Conservation (phyloP, 225 moss, liverwort and hornwort genomes). For the Ulota crispa region DNA sequence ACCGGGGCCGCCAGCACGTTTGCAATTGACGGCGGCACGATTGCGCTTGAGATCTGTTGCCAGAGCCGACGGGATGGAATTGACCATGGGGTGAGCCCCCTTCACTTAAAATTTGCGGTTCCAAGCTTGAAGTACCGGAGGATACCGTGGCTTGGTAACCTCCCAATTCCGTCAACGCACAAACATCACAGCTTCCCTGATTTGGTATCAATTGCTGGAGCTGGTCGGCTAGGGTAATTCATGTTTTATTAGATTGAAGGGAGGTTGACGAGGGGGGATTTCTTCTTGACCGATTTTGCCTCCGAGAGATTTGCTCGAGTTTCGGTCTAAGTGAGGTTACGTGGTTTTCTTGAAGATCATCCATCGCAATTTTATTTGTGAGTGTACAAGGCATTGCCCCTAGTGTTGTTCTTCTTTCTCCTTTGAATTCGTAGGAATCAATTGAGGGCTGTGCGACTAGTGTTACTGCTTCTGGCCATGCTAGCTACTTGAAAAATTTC, state of each 20-base stretch:
- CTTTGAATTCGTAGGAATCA: neutral
- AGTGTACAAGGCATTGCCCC: neutral
- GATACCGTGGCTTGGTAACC: neutral
- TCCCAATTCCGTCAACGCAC: neutral
- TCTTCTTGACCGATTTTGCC: neutral
- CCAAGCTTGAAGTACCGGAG: neutral
- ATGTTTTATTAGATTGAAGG: neutral
- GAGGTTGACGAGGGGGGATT: neutral
- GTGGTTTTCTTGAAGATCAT: neutral
- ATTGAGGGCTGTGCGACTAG: neutral
- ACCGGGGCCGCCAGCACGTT: neutral
- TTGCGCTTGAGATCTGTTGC: neutral
- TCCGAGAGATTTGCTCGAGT: neutral
- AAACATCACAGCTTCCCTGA: neutral
- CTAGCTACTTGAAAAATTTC: neutral
- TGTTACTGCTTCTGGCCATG: neutral
- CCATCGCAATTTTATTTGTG: neutral
- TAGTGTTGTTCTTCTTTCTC: neutral
- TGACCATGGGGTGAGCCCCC: neutral
- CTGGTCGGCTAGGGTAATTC: neutral
- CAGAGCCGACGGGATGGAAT: neutral
- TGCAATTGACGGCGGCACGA: neutral
- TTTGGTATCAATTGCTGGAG: neutral
- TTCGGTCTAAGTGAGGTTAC: neutral
- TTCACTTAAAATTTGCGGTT: neutral